Evolutionary conservation across 2,329 filamentous ascomycete genomes (phyloP).

Genomic region (Colletotrichum lentis): DNA sequence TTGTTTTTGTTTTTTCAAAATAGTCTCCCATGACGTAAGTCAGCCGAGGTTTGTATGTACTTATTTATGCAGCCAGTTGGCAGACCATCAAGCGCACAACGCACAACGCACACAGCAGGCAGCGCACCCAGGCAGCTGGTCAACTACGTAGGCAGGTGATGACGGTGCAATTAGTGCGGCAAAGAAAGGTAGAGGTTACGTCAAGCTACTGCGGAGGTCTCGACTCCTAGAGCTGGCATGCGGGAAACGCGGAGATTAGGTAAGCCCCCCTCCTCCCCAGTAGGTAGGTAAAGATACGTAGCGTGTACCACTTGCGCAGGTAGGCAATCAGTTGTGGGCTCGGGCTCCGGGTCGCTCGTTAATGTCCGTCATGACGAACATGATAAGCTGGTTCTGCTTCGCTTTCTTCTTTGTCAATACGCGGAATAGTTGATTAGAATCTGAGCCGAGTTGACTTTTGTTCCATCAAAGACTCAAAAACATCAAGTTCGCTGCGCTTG

Average conservation of each 20-base stretch:
- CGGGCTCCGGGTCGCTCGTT: background rate
- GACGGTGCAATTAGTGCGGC: conserved; percentile 20
- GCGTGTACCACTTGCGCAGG: too few relatives aligned
- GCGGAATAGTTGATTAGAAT: too few relatives aligned
- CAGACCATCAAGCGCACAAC: background rate
- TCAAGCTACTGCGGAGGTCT: conserved; percentile 24
- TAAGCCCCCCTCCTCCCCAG: background rate
- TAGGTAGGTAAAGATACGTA: too few relatives aligned
- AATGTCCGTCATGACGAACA: background rate
- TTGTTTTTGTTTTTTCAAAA: too few relatives aligned
- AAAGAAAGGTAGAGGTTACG: conserved; percentile 17
- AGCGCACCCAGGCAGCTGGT: conserved; percentile 4
- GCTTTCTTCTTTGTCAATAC: too few relatives aligned
- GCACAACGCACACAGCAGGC: background rate
- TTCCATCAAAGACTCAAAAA: too few relatives aligned
- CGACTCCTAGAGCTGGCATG: background rate
- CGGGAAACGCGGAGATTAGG: conserved; percentile 8
- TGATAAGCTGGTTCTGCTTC: too few relatives aligned
- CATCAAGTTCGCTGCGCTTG: too few relatives aligned
- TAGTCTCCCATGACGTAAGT: background rate
- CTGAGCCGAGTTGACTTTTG: too few relatives aligned
- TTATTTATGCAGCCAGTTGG: background rate
- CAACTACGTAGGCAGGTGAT: conserved; percentile 20
- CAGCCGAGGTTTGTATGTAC: background rate
- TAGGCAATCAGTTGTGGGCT: background rate